A percentile compares a stretch with the other conserved stretches of the same genome.
Evolutionary conservation across 345 rosid genomes (phyloP).

Genomic region (Eucalyptus camaldulensis): DNA sequence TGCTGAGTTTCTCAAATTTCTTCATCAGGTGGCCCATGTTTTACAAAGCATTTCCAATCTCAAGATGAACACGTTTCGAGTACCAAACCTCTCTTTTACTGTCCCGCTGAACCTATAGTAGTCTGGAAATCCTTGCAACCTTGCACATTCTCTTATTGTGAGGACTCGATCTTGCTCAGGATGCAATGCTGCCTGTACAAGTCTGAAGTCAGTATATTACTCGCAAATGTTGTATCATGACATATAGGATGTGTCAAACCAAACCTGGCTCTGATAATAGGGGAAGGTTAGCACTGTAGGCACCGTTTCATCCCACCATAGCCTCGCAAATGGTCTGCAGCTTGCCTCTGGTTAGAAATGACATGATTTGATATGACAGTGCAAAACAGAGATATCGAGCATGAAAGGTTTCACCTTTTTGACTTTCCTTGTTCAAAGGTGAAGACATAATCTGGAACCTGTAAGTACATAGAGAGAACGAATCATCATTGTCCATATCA

Average conservation of each 20-base stretch:
- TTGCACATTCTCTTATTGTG: conserved; percentile 78
- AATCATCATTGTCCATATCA: not conserved
- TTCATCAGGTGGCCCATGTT: not conserved
- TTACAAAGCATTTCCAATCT: not conserved
- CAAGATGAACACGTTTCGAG: not conserved
- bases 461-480: not conserved
- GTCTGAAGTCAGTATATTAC: not conserved
- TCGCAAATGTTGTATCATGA: not conserved
- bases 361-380: not conserved
- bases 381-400: not conserved
- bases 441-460: conserved; percentile 73
- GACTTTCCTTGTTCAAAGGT: conserved; percentile 71
- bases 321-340: conserved; percentile 70
- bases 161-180: conserved; percentile 94
- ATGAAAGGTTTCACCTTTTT: conserved; percentile 41
- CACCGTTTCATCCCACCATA: conserved; percentile 98
- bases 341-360: not conserved
- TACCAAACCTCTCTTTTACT: conserved; percentile 46
- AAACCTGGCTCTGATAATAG: conserved; percentile 56
- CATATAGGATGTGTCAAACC: not conserved
- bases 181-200: conserved; percentile 54
- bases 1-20: not conserved
- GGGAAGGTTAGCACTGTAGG: conserved; percentile 67
- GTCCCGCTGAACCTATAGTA: conserved; percentile 80
- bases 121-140: conserved; percentile 98